Evolutionary conservation across 1,139 yeast species (phyloP), one percentile per base, ranked within the genome.

Genomic region (Magnusiomyces tetraspermus): DNA sequence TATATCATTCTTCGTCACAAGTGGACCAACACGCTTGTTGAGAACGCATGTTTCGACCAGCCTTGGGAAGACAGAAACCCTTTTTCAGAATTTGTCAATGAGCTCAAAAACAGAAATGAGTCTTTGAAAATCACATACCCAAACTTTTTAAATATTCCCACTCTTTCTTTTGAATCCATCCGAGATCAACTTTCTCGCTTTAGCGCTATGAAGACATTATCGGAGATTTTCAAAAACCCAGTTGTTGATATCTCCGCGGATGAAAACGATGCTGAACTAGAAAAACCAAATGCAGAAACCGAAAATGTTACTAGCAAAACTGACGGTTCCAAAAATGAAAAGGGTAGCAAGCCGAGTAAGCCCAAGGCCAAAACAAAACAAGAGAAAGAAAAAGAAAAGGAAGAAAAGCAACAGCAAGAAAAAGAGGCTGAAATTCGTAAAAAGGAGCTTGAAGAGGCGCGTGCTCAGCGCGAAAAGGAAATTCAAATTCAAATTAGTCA

Each of bases 181-280:
- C 74, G 74, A 44, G 73, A 79, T 1, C 90, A 87, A 60, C 70
- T 82, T 19, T 82, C 88, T 1, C 83, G 85, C 41, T 71, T 83
- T 15, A 76, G 80, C 21, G 86, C 88, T 0, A 75, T 85, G 46
- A 72, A 85, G 0, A 76, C 83, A 28, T 86, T 88, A 64, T 76
- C 87, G 15, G 74, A 73, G 46, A 76, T 83, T 2, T 73, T 84
- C 50, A 60, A 58, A 30, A 38, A 22, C 13, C 62, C 76, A 31
- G 68, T 73, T 54, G 55, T 67, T 22, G 45, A 42, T 2, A 15
- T 10, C 23, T 57, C 60, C 49, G 22, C 8, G 21, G 33, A 42
- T 15, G 21, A 28, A 38, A 22, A 22, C 21, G 40, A 48, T 6
- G 23, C 31, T 11, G 42, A n/a, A 33, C 11, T 13, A 21, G 36